phyloP scores from a whole-genome alignment of 805 yeast species.

The Starmerella asiatica region DNA sequence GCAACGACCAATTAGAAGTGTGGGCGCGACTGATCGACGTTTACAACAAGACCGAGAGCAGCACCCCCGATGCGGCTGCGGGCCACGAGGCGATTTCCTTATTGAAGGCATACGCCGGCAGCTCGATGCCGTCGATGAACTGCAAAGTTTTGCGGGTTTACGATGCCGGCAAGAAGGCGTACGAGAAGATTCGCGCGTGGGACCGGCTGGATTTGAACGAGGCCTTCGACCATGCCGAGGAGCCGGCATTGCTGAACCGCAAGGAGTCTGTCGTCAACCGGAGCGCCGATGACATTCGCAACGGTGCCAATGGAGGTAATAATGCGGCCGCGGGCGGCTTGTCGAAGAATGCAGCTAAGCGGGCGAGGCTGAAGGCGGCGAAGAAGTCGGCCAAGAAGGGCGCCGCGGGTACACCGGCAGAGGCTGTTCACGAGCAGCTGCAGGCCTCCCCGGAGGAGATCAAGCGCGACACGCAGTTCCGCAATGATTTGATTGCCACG shows the following conservation, averaged over 20 bases:
- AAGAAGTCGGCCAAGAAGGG: constrained; percentile 20
- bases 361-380: constrained; percentile 22
- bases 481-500: constrained; percentile 28
- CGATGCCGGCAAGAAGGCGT: constrained; percentile 20
- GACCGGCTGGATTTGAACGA: constrained; percentile 23
- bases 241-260: constrained; percentile 8
- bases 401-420: constrained; percentile 15
- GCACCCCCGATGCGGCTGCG: constrained; percentile 25
- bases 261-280: constrained; percentile 16
- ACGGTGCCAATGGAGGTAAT: background rate
- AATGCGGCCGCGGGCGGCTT: constrained; percentile 3
- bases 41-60: constrained; percentile 19
- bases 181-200: constrained; percentile 26
- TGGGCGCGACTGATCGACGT: constrained; percentile 26
- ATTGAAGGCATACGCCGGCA: constrained; percentile 24
- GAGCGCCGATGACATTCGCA: constrained; percentile 7
- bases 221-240: constrained; percentile 16
- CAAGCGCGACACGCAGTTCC: constrained; percentile 24
- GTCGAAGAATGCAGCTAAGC: constrained; percentile 26
- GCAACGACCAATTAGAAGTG: constrained; percentile 22
- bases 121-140: constrained; percentile 22
- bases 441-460: constrained; percentile 22
- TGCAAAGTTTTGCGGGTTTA: constrained; percentile 27
- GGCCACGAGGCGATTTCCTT: constrained; percentile 27
- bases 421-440: constrained; percentile 13